Evolutionary conservation across 2,329 filamentous ascomycete genomes (phyloP).

Genomic region (Tympanopsis confertula): DNA sequence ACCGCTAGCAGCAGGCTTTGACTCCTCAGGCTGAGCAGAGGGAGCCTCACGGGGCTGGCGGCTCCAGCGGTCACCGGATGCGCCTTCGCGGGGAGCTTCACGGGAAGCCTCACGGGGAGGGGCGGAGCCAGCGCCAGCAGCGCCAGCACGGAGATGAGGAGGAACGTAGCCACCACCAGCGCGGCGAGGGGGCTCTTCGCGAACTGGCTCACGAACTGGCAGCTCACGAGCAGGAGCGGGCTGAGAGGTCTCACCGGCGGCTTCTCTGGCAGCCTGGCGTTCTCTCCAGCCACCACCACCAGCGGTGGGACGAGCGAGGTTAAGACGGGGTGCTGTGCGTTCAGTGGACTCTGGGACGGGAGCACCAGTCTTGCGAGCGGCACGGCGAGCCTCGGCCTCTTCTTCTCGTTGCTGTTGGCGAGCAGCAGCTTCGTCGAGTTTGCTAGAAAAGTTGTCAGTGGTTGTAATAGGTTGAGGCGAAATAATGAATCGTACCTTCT

Average conservation of each 20-base stretch:
- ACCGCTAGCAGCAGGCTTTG: constrained; percentile 39
- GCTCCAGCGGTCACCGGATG: constrained; percentile 2
- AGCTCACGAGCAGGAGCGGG: background rate
- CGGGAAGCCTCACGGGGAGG: background rate
- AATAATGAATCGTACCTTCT: constrained; percentile 38
- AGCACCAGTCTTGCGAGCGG: constrained; percentile 48
- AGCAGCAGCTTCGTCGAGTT: constrained; percentile 45
- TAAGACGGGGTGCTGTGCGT: background rate
- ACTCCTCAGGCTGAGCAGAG: constrained; percentile 29
- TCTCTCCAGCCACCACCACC: background rate
- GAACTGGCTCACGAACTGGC: background rate
- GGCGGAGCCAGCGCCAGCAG: background rate
- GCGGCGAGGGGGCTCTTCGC: background rate
- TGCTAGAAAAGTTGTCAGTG: constrained; percentile 38
- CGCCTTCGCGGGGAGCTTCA: background rate
- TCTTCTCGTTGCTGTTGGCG: constrained; percentile 75
- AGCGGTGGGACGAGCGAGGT: background rate
- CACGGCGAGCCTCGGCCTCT: constrained; percentile 69
- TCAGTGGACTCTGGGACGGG: constrained; percentile 17
- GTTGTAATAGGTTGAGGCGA: background rate
- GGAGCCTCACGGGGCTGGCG: constrained; percentile 10
- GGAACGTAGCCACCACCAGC: background rate
- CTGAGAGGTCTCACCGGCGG: constrained; percentile 5
- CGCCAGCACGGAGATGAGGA: background rate
- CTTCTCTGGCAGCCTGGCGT: constrained; percentile 35